phyloP scores from a whole-genome alignment of 2,329 filamentous ascomycete genomes.

The Fusarium buxicola region DNA sequence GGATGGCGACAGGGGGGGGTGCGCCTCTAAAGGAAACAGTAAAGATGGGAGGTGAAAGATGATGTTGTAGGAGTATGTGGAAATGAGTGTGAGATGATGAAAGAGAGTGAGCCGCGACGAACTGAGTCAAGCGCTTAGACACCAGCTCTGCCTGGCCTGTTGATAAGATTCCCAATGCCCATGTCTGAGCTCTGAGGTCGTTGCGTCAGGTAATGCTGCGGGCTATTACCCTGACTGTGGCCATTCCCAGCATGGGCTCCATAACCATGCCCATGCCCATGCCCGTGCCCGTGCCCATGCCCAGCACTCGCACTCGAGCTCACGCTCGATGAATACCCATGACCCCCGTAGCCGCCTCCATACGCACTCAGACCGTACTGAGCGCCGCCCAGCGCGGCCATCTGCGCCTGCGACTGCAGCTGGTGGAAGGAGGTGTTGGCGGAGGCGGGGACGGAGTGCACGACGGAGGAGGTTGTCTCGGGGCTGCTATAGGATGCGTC shows the following conservation, averaged over 20 bases:
- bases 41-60: neutral
- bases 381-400: slow-evolving; percentile 26
- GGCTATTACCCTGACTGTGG: slow-evolving; percentile 55
- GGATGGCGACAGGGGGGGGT: slow-evolving; percentile 31
- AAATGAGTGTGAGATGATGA: neutral
- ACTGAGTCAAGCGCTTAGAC: slow-evolving; percentile 13
- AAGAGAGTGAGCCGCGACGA: neutral
- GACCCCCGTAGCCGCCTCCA: slow-evolving; percentile 41
- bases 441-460: slow-evolving; percentile 54
- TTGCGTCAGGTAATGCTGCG: slow-evolving; percentile 57
- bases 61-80: neutral
- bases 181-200: slow-evolving; percentile 69
- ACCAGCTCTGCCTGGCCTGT: slow-evolving; percentile 56
- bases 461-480: slow-evolving; percentile 59
- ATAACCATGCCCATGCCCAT: slow-evolving; percentile 45
- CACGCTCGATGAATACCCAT: slow-evolving; percentile 66
- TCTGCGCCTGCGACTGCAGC: slow-evolving; percentile 41
- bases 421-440: slow-evolving; percentile 51
- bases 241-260: slow-evolving; percentile 42
- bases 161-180: slow-evolving; percentile 70
- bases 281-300: too few relatives aligned
- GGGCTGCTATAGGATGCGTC: slow-evolving; percentile 68
- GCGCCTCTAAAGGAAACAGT: neutral
- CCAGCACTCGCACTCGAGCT: slow-evolving; percentile 58
- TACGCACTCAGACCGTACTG: slow-evolving; percentile 44